Evolutionary conservation across 805 yeast genomes (phyloP).

Genomic region (Metschnikowia peoriensis): DNA sequence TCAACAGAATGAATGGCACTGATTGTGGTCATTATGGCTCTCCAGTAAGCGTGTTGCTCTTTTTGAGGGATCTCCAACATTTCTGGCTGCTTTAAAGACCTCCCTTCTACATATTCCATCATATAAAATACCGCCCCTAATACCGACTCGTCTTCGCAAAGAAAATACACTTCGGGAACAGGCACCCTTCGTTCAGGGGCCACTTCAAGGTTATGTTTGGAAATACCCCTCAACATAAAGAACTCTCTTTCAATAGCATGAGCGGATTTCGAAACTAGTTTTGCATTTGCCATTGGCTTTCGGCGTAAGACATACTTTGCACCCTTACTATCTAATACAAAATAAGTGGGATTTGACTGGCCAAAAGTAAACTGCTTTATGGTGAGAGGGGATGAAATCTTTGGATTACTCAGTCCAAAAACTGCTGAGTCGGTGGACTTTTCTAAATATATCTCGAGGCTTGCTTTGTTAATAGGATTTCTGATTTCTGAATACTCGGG

Average conservation of each 20-base stretch:
- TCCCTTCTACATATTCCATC: slow-evolving; percentile 59
- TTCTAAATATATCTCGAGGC: slow-evolving; percentile 24
- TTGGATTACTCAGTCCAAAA: slow-evolving; percentile 22
- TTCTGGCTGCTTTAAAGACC: slow-evolving; percentile 53
- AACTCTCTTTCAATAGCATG: slow-evolving; percentile 65
- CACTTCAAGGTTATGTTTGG: slow-evolving; percentile 25
- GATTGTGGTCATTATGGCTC: slow-evolving; percentile 46
- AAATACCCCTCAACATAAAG: slow-evolving; percentile 44
- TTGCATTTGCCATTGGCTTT: slow-evolving; percentile 52
- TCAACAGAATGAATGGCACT: slow-evolving; percentile 51
- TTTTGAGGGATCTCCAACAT: slow-evolving; percentile 34
- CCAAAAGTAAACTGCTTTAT: slow-evolving; percentile 59
- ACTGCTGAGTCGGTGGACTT: slow-evolving; percentile 18
- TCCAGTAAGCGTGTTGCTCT: slow-evolving; percentile 40
- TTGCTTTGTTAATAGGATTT: slow-evolving; percentile 28
- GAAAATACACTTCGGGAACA: slow-evolving; percentile 49
- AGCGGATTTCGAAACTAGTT: slow-evolving; percentile 53
- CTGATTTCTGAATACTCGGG: slow-evolving; percentile 33
- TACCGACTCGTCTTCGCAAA: slow-evolving; percentile 56
- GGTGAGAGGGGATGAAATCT: slow-evolving; percentile 19
- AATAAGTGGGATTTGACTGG: slow-evolving; percentile 63
- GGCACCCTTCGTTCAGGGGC: slow-evolving; percentile 38
- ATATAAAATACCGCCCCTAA: slow-evolving; percentile 57
- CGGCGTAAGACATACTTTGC: slow-evolving; percentile 50
- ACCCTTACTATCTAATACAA: slow-evolving; percentile 40